Evolutionary conservation across 2,329 filamentous ascomycete species (phyloP).

Genomic region (Arthrinium puccinioides): DNA sequence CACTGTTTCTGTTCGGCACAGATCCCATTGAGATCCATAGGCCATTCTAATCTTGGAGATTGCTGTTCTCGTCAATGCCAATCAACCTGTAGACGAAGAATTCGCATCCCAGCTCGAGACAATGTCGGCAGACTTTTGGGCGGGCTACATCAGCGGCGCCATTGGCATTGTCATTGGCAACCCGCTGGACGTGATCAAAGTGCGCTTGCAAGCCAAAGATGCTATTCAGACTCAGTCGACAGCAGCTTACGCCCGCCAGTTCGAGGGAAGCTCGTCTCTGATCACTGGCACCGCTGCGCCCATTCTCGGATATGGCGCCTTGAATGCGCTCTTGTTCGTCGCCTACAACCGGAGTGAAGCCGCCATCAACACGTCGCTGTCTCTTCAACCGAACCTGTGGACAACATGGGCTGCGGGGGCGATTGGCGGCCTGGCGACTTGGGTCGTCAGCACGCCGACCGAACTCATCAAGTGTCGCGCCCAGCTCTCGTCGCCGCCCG

Average conservation of each 20-base stretch:
- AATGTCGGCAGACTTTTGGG: constrained; percentile 91
- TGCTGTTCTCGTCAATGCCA: too few relatives aligned
- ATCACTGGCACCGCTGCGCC: constrained; percentile 72
- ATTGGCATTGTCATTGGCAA: constrained; percentile 81
- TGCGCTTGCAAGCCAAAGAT: constrained; percentile 65
- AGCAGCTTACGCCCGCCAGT: constrained; percentile 21
- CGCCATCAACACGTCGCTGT: constrained; percentile 39
- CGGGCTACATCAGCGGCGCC: constrained; percentile 44
- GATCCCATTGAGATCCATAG: too few relatives aligned
- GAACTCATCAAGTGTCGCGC: constrained; percentile 87
- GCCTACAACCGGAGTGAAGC: constrained; percentile 81
- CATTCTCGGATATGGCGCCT: constrained; percentile 79
- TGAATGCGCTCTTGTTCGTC: constrained; percentile 86
- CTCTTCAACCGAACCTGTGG: constrained; percentile 40
- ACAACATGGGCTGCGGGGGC: constrained; percentile 76
- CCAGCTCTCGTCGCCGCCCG: constrained; percentile 48
- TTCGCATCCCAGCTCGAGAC: too few relatives aligned
- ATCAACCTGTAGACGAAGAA: too few relatives aligned
- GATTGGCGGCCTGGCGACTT: constrained; percentile 75
- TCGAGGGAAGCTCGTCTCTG: constrained; percentile 29
- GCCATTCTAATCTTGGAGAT: too few relatives aligned
- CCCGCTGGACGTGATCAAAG: constrained; percentile 64
- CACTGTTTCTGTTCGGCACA: too few relatives aligned
- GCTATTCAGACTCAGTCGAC: constrained; percentile 13
- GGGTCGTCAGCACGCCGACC: constrained; percentile 78